Evolutionary conservation across 257 asterid genomes (phyloP), one percentile per base, ranked within the genome.

Genomic region (Mitragyna speciosa): DNA sequence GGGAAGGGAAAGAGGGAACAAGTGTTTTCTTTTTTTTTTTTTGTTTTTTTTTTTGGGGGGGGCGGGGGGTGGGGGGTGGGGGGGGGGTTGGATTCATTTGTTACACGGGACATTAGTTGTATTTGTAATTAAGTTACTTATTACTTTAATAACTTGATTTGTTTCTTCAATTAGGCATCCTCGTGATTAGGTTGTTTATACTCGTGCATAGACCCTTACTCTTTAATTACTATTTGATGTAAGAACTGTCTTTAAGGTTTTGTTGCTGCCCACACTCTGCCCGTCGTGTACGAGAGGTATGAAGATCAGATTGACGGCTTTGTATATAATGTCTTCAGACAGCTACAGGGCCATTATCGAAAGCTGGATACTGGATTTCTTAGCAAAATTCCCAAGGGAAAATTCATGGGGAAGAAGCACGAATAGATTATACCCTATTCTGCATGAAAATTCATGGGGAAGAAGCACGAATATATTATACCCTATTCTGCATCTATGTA

Each of bases 241-340:
- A 14, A 52, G 30, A 69, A 2, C 22, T 59, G 67, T 68, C 59
- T 36, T 36, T 2, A 24, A 93, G 98, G 98, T 84, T 92, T 93
- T 82, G 88, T 95, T 76, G 92, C 89, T 22, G 99, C 97, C 12
- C 98, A 93, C 86, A 89, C 92, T 33, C 84, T 93, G 72, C 99
- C 99, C 0, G 86, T 89, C 59, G 71, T 95, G 82, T 95, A 95
- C 11, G 99, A 93, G 70, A 85, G 82, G 84, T 93, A 95, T n/a
- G 96, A 93, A 5, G 90, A 95, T 73, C 77, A 93, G 85, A 78
- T 95, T 0, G 98, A 95, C 76, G 89, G 87, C 58, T 93, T 93
- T 45, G 87, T 90, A 48, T 56, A 76, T 59, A 86, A 82, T 43
- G 87, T 82, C 31, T 66, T 93, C 17, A 89, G 84, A 2, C 91